phyloP scores from a whole-genome alignment of 805 yeast species.

The Barnettozyma californica region DNA sequence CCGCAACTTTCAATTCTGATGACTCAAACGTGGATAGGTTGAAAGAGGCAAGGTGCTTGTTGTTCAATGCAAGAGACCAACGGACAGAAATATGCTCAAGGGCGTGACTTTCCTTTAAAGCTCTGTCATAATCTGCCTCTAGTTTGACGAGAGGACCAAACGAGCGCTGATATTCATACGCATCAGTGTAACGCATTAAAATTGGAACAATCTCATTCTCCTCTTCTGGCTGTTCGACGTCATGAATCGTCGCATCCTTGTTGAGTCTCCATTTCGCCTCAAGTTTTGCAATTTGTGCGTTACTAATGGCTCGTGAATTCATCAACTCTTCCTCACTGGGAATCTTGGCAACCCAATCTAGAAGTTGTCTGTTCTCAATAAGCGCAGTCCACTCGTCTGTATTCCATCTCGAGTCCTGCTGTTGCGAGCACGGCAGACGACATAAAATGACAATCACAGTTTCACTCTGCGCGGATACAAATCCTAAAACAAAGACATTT shows the following conservation, averaged over 20 bases:
- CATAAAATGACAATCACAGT: conserved; percentile 84
- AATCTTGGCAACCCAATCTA: conserved; percentile 74
- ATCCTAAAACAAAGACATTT: conserved; percentile 78
- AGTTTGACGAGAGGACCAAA: conserved; percentile 78
- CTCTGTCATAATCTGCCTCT: conserved; percentile 77
- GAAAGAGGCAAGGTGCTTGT: conserved; percentile 64
- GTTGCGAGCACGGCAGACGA: conserved; percentile 81
- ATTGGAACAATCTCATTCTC: conserved; percentile 66
- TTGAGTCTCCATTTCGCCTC: conserved; percentile 81
- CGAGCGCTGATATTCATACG: conserved; percentile 76
- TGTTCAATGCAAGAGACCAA: conserved; percentile 69
- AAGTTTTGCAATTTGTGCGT: conserved; percentile 60
- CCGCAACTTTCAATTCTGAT: conserved; percentile 61
- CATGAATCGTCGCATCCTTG: conserved; percentile 65
- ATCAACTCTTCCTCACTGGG: conserved; percentile 62
- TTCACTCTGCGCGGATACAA: conserved; percentile 80
- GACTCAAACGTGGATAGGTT: conserved; percentile 62
- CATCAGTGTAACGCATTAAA: conserved; percentile 72
- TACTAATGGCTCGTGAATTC: conserved; percentile 50
- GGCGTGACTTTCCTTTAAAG: conserved; percentile 70
- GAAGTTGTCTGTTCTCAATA: conserved; percentile 70
- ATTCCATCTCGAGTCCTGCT: conserved; percentile 78
- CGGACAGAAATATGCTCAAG: conserved; percentile 64
- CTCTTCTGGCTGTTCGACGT: conserved; percentile 47
- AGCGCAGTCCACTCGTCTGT: conserved; percentile 82